Conservation (phyloP, 2,329 filamentous ascomycete genomes). For the Sporothrix curviconia region DNA sequence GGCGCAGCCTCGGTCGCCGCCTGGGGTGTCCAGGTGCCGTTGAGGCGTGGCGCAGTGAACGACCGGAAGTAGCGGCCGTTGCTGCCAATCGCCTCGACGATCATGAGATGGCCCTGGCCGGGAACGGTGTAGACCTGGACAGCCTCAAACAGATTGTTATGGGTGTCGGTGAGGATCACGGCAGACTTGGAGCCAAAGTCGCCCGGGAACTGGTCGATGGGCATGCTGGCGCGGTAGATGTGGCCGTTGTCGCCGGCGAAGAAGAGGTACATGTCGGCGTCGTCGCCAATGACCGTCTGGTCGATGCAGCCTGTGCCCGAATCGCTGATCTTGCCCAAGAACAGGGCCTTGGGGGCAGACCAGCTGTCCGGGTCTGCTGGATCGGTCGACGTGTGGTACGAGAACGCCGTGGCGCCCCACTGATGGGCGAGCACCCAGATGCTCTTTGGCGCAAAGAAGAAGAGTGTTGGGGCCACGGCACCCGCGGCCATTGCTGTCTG, state of each 20-base stretch:
- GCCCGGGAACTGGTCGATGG: slow-evolving; percentile 55
- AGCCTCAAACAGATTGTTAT: slow-evolving; percentile 57
- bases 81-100: slow-evolving; percentile 56
- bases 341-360: slow-evolving; percentile 48
- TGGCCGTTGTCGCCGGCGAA: slow-evolving; percentile 61
- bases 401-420: slow-evolving; percentile 54
- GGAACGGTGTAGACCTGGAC: slow-evolving; percentile 58
- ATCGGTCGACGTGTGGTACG: slow-evolving; percentile 52
- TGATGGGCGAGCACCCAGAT: slow-evolving; percentile 62
- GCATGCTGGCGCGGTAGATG: slow-evolving; percentile 59
- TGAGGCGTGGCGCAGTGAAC: slow-evolving; percentile 52
- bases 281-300: slow-evolving; percentile 58
- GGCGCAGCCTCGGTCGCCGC: slow-evolving; percentile 49
- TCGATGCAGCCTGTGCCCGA: slow-evolving; percentile 53
- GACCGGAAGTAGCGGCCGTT: slow-evolving; percentile 60
- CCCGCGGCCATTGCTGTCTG: slow-evolving; percentile 44
- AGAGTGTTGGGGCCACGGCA: slow-evolving; percentile 55
- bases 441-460: slow-evolving; percentile 55
- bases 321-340: slow-evolving; percentile 45
- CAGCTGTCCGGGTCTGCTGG: slow-evolving; percentile 53
- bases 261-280: slow-evolving; percentile 56
- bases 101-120: slow-evolving; percentile 52
- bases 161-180: slow-evolving; percentile 45
- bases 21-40: slow-evolving; percentile 52
- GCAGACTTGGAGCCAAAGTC: slow-evolving; percentile 48